A percentile compares a stretch with the other conserved stretches of the same genome.
Evolutionary conservation across 495 filamentous ascomycete species (phyloP).

Genomic region (Chaetomium tenue): DNA sequence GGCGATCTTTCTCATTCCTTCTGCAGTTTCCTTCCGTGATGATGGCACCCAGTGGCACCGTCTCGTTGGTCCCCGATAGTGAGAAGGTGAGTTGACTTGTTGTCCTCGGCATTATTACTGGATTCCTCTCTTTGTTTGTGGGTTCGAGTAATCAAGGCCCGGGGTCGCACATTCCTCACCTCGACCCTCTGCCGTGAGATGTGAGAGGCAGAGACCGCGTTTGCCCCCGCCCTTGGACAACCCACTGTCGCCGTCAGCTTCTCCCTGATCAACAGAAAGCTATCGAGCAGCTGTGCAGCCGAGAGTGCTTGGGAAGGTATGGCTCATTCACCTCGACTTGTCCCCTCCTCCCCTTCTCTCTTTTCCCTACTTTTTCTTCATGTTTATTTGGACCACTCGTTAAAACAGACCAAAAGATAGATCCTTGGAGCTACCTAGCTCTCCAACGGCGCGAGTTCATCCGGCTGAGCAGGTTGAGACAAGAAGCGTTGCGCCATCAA

Average conservation of each 20-base stretch:
- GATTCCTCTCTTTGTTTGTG: neutral
- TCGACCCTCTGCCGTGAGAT: neutral
- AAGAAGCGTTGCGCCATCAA: slow-evolving; percentile 11
- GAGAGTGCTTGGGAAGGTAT: neutral
- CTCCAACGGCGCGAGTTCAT: neutral
- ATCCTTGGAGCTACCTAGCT: neutral
- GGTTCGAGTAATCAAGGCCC: neutral
- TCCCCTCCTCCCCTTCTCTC: neutral
- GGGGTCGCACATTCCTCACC: slow-evolving; percentile 6
- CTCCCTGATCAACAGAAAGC: neutral
- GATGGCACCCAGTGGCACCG: neutral
- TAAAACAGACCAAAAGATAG: neutral
- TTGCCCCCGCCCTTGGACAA: neutral
- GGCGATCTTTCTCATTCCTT: slow-evolving; percentile 16
- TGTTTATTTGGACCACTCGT: neutral
- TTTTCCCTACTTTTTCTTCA: neutral
- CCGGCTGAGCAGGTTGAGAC: neutral
- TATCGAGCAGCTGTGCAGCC: neutral
- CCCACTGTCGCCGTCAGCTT: slow-evolving; percentile 13
- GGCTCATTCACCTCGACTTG: neutral
- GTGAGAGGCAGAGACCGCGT: neutral
- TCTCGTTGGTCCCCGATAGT: neutral
- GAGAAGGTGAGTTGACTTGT: slow-evolving; percentile 1
- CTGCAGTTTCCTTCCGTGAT: slow-evolving; percentile 4
- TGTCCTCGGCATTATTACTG: slow-evolving; percentile 3